Evolutionary conservation across 2,329 filamentous ascomycete genomes (phyloP), one percentile per base, ranked within the genome.

Genomic region (Aspergillus phoenicis): DNA sequence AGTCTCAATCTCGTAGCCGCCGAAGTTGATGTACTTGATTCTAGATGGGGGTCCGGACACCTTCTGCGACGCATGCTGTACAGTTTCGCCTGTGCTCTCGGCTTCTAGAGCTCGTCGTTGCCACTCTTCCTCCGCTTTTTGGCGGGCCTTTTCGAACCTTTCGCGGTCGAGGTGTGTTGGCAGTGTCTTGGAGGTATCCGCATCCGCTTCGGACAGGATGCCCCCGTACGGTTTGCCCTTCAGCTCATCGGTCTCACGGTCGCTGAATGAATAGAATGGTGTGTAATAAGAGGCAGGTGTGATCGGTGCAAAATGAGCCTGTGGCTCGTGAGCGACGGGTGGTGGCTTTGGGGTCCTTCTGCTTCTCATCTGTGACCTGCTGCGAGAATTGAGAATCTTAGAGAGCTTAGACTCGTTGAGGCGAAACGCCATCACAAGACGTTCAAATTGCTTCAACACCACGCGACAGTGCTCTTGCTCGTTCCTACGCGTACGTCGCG

Each of bases 1-100:
- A 3, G 95, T 99, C 74, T 99, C 95, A 69, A 99, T 99, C 76
- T 99, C 95, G 84, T 90, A 96, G 55, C 93, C 92, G 49, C 95
- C 95, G 78, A 99, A 98, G 71, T 97, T 95, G 79, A 99, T 97
- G 78, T 93, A 97, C 76, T 98, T 96, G 75, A 99, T 98, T 78
- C 97, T 95, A 75, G 93, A 98, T 4, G 92, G 91, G 28, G 92
- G 91, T 0, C 91, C 91, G n/a, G 88, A 87, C 3, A 89, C 82
- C 72, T 97, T 97, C 68, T 88, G 87, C 17, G 86, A 81, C 71
- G 87, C 89, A 69, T 87, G 89, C 22, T 83, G 78, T 13, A 86
- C 85, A 15, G 84, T 81, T 48, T 87, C 87, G n/a, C 82, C 79
- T 62, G 86, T 87, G 28, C 85, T 85, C 66, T 93, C 88, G 71